These are phyloP conservation scores for Neonothopanus nambi DNA, from an alignment of 1,284 basidiomycete genomes.

Conservation along the genomic window DNA sequence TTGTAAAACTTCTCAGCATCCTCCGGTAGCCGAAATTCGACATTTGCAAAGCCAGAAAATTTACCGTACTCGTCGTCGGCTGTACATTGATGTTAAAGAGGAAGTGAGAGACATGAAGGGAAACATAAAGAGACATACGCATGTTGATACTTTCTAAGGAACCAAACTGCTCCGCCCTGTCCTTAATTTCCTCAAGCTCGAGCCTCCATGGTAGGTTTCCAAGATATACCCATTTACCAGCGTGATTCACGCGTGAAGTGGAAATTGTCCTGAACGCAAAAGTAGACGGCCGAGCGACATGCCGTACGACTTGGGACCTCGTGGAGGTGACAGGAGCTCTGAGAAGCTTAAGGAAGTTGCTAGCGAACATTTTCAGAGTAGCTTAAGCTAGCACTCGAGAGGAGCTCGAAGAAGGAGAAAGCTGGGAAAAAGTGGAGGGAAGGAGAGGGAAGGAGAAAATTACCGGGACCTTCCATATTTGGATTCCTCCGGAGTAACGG, in stretches of 20 bases:
- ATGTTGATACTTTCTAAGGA: constrained; percentile 5
- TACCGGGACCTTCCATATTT: no score
- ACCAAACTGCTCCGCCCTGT: constrained; percentile 10
- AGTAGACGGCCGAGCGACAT: background rate
- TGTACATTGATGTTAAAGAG: background rate
- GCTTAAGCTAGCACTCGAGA: no score
- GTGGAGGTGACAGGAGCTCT: no score
- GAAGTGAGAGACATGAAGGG: background rate
- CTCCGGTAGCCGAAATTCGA: background rate
- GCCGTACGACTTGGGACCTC: no score
- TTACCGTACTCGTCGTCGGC: constrained; percentile 5
- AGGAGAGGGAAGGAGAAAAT: no score
- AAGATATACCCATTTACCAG: constrained; percentile 6
- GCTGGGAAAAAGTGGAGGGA: no score
- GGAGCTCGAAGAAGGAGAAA: no score
- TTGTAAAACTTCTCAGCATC: constrained; percentile 4
- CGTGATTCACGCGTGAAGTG: constrained; percentile 1
- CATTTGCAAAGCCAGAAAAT: constrained; percentile 7
- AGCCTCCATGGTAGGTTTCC: constrained; percentile 6
- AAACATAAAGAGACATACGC: constrained; percentile 1
- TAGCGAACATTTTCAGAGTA: no score
- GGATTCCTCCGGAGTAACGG: no score
- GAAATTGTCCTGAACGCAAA: constrained; percentile 2
- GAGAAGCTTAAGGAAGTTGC: no score
- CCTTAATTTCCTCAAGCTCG: constrained; percentile 8